Evolutionary conservation across 345 rosid genomes (phyloP).

Genomic region (Hypericum perforatum): DNA sequence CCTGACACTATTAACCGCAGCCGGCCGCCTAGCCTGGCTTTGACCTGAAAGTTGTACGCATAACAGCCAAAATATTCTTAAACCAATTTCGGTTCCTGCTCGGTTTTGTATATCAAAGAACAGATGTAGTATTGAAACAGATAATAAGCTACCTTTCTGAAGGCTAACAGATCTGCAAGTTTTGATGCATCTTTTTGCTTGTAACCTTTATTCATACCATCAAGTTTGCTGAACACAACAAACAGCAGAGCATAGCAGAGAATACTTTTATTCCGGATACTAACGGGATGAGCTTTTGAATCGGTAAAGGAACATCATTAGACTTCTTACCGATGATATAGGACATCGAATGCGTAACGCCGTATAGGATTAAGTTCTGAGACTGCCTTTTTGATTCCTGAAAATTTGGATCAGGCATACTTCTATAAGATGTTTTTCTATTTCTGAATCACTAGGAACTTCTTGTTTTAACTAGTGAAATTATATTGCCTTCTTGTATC

Average conservation of each 20-base stretch:
- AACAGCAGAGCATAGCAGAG: conserved; percentile 5
- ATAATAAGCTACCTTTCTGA: conserved; percentile 60
- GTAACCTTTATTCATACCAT: conserved; percentile 78
- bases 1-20: conserved; percentile 75
- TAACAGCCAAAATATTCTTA: neutral
- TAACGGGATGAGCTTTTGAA: neutral
- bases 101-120: no score
- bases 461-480: neutral
- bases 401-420: conserved; percentile 2
- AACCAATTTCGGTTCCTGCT: no score
- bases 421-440: neutral
- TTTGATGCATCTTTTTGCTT: conserved; percentile 73
- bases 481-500: conserved; percentile 61
- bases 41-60: conserved; percentile 39
- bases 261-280: neutral
- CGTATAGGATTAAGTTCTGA: conserved; percentile 70
- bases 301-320: neutral
- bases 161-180: conserved; percentile 80
- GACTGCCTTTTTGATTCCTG: conserved; percentile 54
- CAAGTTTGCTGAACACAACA: conserved; percentile 58
- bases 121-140: neutral
- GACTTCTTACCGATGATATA: conserved; percentile 58
- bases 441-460: conserved; percentile 2
- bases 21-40: conserved; percentile 79
- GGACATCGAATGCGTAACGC: conserved; percentile 48